phyloP scores from a whole-genome alignment of 2,329 filamentous ascomycete species.

The Epichloe scottii region DNA sequence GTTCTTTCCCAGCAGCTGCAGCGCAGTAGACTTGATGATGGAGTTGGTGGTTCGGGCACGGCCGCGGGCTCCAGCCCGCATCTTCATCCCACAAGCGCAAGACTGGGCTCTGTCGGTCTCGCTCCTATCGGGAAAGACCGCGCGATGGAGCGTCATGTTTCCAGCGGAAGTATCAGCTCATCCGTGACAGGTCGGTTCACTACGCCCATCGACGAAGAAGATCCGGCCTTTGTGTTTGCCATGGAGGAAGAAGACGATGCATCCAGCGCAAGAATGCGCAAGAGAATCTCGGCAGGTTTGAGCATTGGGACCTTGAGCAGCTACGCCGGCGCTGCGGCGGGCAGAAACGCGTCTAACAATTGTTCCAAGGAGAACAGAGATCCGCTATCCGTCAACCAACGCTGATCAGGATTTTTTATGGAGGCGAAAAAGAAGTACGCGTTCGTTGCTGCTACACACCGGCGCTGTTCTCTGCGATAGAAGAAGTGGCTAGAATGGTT shows the following conservation, averaged over 20 bases:
- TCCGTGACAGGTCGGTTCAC: constrained; percentile 44
- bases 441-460: neutral
- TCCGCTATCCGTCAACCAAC: constrained; percentile 18
- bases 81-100: constrained; percentile 36
- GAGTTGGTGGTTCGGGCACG: constrained; percentile 11
- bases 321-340: constrained; percentile 26
- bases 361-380: constrained; percentile 18
- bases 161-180: constrained; percentile 44
- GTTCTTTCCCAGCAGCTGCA: constrained; percentile 51
- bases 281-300: constrained; percentile 35
- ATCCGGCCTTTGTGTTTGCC: constrained; percentile 50
- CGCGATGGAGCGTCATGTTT: constrained; percentile 43
- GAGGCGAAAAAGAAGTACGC: neutral
- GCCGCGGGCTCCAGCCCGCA: constrained; percentile 32
- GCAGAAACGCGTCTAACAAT: constrained; percentile 14
- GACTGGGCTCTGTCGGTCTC: constrained; percentile 25
- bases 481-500: neutral
- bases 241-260: constrained; percentile 52
- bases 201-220: constrained; percentile 53
- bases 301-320: constrained; percentile 26
- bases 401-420: constrained; percentile 12
- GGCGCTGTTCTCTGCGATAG: neutral
- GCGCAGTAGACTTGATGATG: constrained; percentile 41
- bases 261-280: constrained; percentile 31
- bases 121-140: constrained; percentile 30